phyloP scores from a whole-genome alignment of 1,284 basidiomycete genomes.

The Binderoboletus segoi region DNA sequence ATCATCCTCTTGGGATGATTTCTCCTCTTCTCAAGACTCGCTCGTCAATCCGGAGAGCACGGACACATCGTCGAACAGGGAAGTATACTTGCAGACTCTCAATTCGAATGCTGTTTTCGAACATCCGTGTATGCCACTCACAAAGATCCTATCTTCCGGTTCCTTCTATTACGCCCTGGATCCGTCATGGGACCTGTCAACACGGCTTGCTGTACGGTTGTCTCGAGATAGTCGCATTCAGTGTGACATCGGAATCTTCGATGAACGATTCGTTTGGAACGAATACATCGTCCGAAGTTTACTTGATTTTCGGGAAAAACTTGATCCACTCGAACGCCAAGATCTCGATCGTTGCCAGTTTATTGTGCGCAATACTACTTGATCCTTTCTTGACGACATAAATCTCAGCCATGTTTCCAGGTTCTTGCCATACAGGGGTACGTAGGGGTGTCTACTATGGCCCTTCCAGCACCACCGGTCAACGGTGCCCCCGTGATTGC shows the following conservation, averaged over 20 bases:
- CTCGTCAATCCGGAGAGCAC: slow-evolving; percentile 52
- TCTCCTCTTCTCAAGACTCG: slow-evolving; percentile 52
- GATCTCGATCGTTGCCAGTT: slow-evolving; percentile 81
- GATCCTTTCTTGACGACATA: slow-evolving; percentile 31
- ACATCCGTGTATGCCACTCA: slow-evolving; percentile 89
- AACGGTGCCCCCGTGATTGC: slow-evolving; percentile 67
- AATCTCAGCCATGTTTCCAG: slow-evolving; percentile 36
- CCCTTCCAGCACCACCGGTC: slow-evolving; percentile 71
- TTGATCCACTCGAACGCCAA: slow-evolving; percentile 67
- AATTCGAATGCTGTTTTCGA: slow-evolving; percentile 60
- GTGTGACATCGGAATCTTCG: slow-evolving; percentile 65
- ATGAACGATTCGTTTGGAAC: slow-evolving; percentile 88
- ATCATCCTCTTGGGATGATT: slow-evolving; percentile 71
- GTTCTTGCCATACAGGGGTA: slow-evolving; percentile 95
- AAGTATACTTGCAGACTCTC: slow-evolving; percentile 49
- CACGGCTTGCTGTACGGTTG: slow-evolving; percentile 71
- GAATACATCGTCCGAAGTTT: slow-evolving; percentile 80
- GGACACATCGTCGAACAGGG: slow-evolving; percentile 50
- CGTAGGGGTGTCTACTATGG: slow-evolving; percentile 73
- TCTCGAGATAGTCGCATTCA: slow-evolving; percentile 49
- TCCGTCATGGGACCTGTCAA: slow-evolving; percentile 87
- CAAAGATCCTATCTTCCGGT: slow-evolving; percentile 89
- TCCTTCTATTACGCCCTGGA: slow-evolving; percentile 92
- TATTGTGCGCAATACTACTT: slow-evolving; percentile 56
- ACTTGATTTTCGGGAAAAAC: slow-evolving; percentile 77